Conservation (phyloP, 345 rosid genomes). For the Triadica sebifera region DNA sequence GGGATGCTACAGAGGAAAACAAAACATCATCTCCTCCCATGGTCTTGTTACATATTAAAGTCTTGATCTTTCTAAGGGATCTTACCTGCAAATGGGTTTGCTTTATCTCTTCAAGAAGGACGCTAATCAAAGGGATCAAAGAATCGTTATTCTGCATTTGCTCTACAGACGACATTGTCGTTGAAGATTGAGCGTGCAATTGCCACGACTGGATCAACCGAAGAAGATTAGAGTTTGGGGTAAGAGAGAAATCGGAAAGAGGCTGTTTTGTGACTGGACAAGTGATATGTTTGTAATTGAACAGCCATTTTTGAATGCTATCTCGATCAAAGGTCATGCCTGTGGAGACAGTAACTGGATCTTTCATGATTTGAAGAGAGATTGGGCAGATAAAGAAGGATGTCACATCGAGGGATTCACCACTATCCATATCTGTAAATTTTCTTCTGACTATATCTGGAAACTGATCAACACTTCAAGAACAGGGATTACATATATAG, state of each 20-base stretch:
- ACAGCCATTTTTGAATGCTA: slow-evolving; percentile 52
- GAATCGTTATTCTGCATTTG: neutral
- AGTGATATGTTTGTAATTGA: slow-evolving; percentile 35
- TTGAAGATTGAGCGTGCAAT: neutral
- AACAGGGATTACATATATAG: too few relatives aligned
- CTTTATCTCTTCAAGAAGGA: slow-evolving; percentile 25
- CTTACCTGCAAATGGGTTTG: slow-evolving; percentile 15
- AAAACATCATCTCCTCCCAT: slow-evolving; percentile 11
- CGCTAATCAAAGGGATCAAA: neutral
- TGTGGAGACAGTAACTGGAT: slow-evolving; percentile 52
- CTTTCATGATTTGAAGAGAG: slow-evolving; percentile 37
- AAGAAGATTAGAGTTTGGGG: slow-evolving; percentile 30
- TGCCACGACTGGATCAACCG: slow-evolving; percentile 27
- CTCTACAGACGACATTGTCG: neutral
- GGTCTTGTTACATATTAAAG: slow-evolving; percentile 9
- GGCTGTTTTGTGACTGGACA: slow-evolving; percentile 39
- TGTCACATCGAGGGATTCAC: neutral
- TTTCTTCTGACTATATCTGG: neutral
- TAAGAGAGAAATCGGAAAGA: slow-evolving; percentile 21
- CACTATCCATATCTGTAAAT: neutral
- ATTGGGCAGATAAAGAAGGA: slow-evolving; percentile 26
- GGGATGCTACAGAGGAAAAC: slow-evolving; percentile 10
- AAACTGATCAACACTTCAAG: neutral
- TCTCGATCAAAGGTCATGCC: slow-evolving; percentile 51
- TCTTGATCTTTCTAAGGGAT: slow-evolving; percentile 22